phyloP scores from a whole-genome alignment of 192 early-diverging fungal genomes.

The Linnemannia schmuckeri region DNA sequence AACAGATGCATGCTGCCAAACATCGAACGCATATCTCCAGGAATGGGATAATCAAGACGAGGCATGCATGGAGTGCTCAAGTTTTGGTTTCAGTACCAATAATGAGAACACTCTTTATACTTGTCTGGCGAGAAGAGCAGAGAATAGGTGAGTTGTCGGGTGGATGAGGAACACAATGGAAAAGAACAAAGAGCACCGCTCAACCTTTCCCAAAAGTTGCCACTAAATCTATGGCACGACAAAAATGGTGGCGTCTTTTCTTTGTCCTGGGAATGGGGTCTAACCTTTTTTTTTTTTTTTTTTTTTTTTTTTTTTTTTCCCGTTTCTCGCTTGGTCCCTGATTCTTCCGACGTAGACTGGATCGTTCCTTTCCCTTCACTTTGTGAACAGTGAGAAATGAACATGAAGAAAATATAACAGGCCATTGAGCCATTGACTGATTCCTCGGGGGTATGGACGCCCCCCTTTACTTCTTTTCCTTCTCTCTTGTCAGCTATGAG shows the following conservation, averaged over 20 bases:
- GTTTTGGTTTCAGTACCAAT: too few species aligned
- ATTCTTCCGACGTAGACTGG: not conserved
- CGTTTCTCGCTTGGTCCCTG: not conserved
- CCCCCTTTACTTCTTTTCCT: too few species aligned
- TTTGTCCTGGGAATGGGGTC: not conserved
- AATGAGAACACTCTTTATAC: too few species aligned
- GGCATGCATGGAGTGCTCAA: too few species aligned
- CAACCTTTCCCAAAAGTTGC: not conserved
- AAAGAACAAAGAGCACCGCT: too few species aligned
- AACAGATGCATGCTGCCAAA: too few species aligned
- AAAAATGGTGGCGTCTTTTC: conserved; percentile 6
- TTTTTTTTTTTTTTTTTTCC: not conserved
- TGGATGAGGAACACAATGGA: too few species aligned
- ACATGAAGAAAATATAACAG: not conserved
- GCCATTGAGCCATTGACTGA: not conserved
- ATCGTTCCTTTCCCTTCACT: not conserved
- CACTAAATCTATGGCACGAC: not conserved
- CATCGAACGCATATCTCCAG: too few species aligned
- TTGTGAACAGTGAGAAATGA: not conserved
- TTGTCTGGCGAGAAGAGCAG: too few species aligned
- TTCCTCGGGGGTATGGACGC: not conserved
- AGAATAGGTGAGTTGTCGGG: too few species aligned
- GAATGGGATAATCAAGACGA: too few species aligned
- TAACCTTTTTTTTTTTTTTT: not conserved
- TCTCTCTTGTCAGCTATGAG: not conserved